Evolutionary conservation across 2,329 filamentous ascomycete genomes (phyloP).

Genomic region (Berkeleyomyces rouxiae): DNA sequence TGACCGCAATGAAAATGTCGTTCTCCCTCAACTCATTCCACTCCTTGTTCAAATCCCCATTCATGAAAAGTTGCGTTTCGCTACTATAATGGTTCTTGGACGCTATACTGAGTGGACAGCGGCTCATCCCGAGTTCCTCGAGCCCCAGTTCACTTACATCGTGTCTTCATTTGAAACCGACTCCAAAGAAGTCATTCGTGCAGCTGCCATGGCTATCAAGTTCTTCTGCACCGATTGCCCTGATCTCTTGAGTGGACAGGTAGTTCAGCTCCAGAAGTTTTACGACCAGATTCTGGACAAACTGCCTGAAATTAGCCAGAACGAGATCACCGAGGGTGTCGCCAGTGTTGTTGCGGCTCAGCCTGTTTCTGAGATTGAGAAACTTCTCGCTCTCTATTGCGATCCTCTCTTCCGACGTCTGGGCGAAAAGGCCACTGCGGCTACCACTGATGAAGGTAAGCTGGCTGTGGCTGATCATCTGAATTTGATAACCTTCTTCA

Average conservation of each 20-base stretch:
- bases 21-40: constrained; percentile 82
- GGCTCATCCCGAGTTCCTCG: constrained; percentile 78
- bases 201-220: constrained; percentile 84
- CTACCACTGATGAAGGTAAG: constrained; percentile 67
- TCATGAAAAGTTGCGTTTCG: constrained; percentile 96
- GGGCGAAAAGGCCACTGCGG: constrained; percentile 73
- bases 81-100: constrained; percentile 92
- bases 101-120: constrained; percentile 97
- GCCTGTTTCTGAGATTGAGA: constrained; percentile 62
- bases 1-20: constrained; percentile 67
- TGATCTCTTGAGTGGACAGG: constrained; percentile 66
- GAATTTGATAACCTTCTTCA: constrained; percentile 80
- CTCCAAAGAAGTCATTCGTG: constrained; percentile 79
- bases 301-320: constrained; percentile 71
- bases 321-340: constrained; percentile 92
- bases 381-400: constrained; percentile 78
- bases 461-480: constrained; percentile 82
- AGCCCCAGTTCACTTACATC: constrained; percentile 89
- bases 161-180: constrained; percentile 79
- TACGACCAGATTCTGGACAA: constrained; percentile 81
- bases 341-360: constrained; percentile 82
- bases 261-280: constrained; percentile 75
- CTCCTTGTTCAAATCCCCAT: constrained; percentile 85
- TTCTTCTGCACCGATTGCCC: constrained; percentile 96
- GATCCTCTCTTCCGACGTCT: constrained; percentile 76